phyloP scores from a whole-genome alignment of 306 rosid species.

The Medicago ruthenica region DNA sequence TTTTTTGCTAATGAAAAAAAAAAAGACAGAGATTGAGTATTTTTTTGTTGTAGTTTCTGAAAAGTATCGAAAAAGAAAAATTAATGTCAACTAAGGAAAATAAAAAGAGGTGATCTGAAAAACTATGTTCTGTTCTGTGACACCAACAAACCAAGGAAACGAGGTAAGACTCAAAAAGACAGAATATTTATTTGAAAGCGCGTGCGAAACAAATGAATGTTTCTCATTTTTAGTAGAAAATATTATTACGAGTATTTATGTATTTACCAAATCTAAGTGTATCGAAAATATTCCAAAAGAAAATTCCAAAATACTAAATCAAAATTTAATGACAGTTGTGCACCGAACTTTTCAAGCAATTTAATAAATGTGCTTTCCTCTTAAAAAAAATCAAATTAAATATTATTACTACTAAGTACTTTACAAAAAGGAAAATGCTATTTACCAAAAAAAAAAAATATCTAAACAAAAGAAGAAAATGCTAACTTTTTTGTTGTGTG shows the following conservation, averaged over 20 bases:
- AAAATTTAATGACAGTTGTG: background rate
- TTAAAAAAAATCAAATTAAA: too few relatives aligned
- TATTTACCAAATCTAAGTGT: background rate
- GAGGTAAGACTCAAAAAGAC: background rate
- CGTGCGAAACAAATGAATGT: constrained; percentile 7
- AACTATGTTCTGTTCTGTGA: background rate
- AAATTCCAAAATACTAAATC: background rate
- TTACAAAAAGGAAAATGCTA: too few relatives aligned
- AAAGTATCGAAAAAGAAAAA: constrained; percentile 17
- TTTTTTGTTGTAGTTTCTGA: background rate
- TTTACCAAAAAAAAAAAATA: too few relatives aligned
- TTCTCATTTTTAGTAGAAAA: background rate
- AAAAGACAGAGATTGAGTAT: constrained; percentile 2
- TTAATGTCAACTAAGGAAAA: background rate
- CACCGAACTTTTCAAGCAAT: background rate
- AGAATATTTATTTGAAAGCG: constrained; percentile 2
- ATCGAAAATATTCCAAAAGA: background rate
- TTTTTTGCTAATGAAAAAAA: background rate
- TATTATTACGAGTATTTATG: background rate
- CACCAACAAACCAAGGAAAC: constrained; percentile 24
- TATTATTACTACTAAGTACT: too few relatives aligned
- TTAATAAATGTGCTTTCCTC: too few relatives aligned
- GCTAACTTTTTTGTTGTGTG: too few relatives aligned
- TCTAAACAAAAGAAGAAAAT: too few relatives aligned
- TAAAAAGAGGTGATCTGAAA: background rate